Evolutionary conservation across 2,329 filamentous ascomycete species (phyloP).

Genomic region (Passalora sequoiae): DNA sequence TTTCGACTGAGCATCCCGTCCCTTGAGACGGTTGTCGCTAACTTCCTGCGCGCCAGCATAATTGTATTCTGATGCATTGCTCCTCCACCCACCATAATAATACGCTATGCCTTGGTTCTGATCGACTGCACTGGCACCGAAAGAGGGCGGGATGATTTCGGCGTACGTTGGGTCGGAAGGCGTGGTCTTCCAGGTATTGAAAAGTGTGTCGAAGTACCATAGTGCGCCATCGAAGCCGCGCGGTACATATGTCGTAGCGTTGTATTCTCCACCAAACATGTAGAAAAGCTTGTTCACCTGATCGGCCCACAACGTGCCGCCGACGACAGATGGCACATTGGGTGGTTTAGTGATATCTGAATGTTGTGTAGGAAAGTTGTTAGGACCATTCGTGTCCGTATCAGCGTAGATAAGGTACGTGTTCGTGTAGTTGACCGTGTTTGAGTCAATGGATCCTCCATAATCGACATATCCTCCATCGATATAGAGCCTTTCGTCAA

Average conservation of each 20-base stretch:
- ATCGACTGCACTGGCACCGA: conserved; percentile 54
- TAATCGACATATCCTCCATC: conserved; percentile 58
- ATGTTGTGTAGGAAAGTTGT: conserved; percentile 49
- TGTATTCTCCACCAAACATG: conserved; percentile 57
- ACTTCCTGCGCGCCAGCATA: conserved; percentile 21
- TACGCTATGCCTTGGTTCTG: conserved; percentile 39
- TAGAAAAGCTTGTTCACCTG: conserved; percentile 59
- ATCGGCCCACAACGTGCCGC: conserved; percentile 55
- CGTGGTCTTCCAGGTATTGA: conserved; percentile 53
- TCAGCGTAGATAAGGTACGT: conserved; percentile 1
- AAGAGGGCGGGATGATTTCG: conserved; percentile 44
- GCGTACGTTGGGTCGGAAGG: conserved; percentile 31
- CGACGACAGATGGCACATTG: conserved; percentile 49
- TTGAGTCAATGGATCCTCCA: conserved; percentile 39
- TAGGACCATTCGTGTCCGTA: background rate
- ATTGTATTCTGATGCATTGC: conserved; percentile 30
- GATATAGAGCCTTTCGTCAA: conserved; percentile 57
- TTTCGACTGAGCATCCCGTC: no score
- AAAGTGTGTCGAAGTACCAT: conserved; percentile 54
- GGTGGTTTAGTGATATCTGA: conserved; percentile 56
- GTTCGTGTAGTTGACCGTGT: conserved; percentile 2
- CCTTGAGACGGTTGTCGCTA: no score
- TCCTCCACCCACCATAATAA: conserved; percentile 58
- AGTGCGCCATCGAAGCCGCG: conserved; percentile 47
- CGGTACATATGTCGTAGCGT: conserved; percentile 33